Base-by-base conservation (phyloP, 306 rosid species). In the Prunus campanulata region DNA sequence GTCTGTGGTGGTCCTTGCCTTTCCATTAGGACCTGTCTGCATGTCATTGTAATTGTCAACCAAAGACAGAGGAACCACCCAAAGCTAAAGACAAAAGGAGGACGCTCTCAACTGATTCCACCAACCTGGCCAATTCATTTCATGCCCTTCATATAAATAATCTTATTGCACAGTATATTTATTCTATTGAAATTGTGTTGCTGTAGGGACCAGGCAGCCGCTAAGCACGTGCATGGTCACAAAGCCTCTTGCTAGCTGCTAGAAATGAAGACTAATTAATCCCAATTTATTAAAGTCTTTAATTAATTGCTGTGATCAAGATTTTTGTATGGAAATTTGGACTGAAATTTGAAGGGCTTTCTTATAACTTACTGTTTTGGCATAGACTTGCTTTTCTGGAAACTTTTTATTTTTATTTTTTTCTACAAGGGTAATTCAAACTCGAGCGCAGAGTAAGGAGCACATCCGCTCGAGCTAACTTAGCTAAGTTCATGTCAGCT, bases 61-160 rank as follows among this genome's bases (percentile, higher is more conserved):
- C 83, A 83, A 79, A 82, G 77, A 87, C 87, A 92, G 75, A 84
- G 80, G 87, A 90, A 85, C 86, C 82, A 81, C 83, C 86, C 96
- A 92, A 87, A 84, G 90, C 86, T 79, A 85, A 80, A 86, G 91
- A 92, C 97, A 92, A 90, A 85, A 49, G 50, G 83, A 83, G 84
- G 86, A 70, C 89, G 85, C 75, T 77, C 84, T 79, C 85, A 83
- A 77, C 84, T 80, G 85, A 88, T 85, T 87, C 91, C 90, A 87
- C 89, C 93, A 80, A 83, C 85, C 88, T 83, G 84, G 66, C 84
- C 83, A 69, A 66, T 80, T 79, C 74, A 78, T 83, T 62, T 68
- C 68, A 47, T 47, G 50, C 74, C 63, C 82, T 72, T 77, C 62
- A 46, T 66, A 56, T 71, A 67, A 57, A 60, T 60, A 71, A 66